A percentile compares a stretch with the other conserved stretches of the same genome.
phyloP scores from a whole-genome alignment of 1,284 basidiomycete genomes.

The Calocybe gambosa region DNA sequence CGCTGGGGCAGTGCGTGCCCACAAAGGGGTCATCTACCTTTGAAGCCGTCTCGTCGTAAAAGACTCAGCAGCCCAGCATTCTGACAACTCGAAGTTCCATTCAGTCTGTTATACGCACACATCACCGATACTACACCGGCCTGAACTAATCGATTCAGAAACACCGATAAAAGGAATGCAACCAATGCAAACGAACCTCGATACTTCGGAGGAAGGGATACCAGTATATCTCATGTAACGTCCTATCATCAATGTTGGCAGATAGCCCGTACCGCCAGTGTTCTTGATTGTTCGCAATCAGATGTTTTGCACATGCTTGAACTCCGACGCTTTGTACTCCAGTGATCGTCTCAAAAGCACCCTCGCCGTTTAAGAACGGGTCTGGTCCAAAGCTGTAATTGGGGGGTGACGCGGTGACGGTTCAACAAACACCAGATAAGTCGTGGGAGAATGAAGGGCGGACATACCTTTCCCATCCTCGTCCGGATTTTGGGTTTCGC shows the following conservation, averaged over 20 bases:
- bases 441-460: not conserved
- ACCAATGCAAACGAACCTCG: conserved; percentile 25
- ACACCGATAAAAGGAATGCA: not conserved
- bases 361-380: conserved; percentile 59
- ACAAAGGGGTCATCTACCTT: no score
- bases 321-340: conserved; percentile 66
- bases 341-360: conserved; percentile 48
- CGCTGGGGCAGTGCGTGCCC: no score
- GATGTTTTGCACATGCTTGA: conserved; percentile 61
- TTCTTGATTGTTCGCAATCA: conserved; percentile 50
- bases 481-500: conserved; percentile 50
- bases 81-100: conserved; percentile 37
- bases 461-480: conserved; percentile 57
- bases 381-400: conserved; percentile 43
- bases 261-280: conserved; percentile 38
- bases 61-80: conserved; percentile 31
- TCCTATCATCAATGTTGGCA: conserved; percentile 61
- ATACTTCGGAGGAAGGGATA: conserved; percentile 49
- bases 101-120: conserved; percentile 63
- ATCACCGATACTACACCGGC: conserved; percentile 66
- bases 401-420: no score
- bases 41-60: conserved; percentile 34
- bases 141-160: conserved; percentile 21
- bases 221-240: conserved; percentile 55
- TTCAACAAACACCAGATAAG: not conserved